Conservation (phyloP, 164 flowering plant genomes). For the Houttuynia cordata region DNA sequence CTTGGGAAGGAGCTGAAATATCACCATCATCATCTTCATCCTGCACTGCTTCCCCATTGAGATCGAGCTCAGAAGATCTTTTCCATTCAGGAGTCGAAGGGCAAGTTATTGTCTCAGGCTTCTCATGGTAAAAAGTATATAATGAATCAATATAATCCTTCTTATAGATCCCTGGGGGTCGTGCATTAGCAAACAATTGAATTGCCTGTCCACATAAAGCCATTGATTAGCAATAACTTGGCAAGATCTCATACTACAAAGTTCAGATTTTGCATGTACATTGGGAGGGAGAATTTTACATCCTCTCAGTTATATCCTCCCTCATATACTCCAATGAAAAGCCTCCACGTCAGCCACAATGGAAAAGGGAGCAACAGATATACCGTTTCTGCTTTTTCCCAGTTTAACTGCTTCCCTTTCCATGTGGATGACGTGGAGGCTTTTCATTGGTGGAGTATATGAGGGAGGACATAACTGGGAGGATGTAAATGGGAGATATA, state of each 20-base stretch:
- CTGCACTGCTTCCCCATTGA: slow-evolving; percentile 84
- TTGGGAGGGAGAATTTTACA: too few relatives aligned
- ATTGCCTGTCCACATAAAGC: slow-evolving; percentile 41
- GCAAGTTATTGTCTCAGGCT: slow-evolving; percentile 54
- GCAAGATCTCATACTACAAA: not conserved
- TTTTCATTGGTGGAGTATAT: too few relatives aligned
- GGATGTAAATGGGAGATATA: too few relatives aligned
- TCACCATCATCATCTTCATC: slow-evolving; percentile 92
- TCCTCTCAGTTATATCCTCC: too few relatives aligned
- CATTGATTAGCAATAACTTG: not conserved
- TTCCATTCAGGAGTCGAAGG: slow-evolving; percentile 99
- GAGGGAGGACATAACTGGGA: too few relatives aligned
- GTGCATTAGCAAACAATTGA: slow-evolving; percentile 64
- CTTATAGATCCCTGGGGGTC: slow-evolving; percentile 98
- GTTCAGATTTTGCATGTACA: not conserved
- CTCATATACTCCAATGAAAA: too few relatives aligned
- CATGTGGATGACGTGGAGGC: too few relatives aligned
- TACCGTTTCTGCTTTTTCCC: too few relatives aligned
- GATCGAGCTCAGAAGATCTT: slow-evolving; percentile 81
- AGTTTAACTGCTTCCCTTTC: too few relatives aligned
- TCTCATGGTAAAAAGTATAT: slow-evolving; percentile 84
- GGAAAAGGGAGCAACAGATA: too few relatives aligned
- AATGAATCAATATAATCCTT: slow-evolving; percentile 81
- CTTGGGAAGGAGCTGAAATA: slow-evolving; percentile 28
- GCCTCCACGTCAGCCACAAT: too few relatives aligned